Evolutionary conservation across 202 grass and related monocot genomes (phyloP).

Genomic region (Digitaria exilis): DNA sequence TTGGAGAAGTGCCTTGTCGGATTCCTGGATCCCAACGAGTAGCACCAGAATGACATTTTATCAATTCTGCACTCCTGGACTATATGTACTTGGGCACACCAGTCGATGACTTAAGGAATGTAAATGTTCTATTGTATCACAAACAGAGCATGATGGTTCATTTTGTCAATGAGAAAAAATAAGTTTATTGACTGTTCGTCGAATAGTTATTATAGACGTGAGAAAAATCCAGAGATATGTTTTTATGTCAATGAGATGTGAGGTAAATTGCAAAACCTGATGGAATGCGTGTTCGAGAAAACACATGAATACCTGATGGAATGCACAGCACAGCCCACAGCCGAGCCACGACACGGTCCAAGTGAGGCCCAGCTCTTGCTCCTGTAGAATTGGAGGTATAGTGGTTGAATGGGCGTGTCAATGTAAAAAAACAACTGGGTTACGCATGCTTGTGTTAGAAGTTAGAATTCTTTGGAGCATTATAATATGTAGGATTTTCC

Average conservation of each 20-base stretch:
- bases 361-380: too few relatives aligned
- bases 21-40: constrained; percentile 66
- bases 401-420: too few relatives aligned
- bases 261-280: neutral
- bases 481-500: neutral
- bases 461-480: too few relatives aligned
- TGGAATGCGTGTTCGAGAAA: too few relatives aligned
- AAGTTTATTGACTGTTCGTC: neutral
- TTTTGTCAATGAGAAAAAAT: neutral
- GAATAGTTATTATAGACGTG: neutral
- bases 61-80: neutral
- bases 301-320: too few relatives aligned
- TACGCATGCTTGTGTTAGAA: too few relatives aligned
- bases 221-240: neutral
- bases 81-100: neutral
- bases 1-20: constrained; percentile 95
- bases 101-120: neutral
- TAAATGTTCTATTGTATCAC: constrained; percentile 18
- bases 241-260: neutral
- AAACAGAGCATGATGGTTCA: neutral
- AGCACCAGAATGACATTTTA: neutral
- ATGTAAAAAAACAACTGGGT: too few relatives aligned
- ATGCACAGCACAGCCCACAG: too few relatives aligned
- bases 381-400: too few relatives aligned
- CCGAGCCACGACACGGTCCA: too few relatives aligned